Percentiles rank a stretch among this genome's conserved stretches.
phyloP scores from a whole-genome alignment of 2,329 filamentous ascomycete species.

The Hysterium pulicare region DNA sequence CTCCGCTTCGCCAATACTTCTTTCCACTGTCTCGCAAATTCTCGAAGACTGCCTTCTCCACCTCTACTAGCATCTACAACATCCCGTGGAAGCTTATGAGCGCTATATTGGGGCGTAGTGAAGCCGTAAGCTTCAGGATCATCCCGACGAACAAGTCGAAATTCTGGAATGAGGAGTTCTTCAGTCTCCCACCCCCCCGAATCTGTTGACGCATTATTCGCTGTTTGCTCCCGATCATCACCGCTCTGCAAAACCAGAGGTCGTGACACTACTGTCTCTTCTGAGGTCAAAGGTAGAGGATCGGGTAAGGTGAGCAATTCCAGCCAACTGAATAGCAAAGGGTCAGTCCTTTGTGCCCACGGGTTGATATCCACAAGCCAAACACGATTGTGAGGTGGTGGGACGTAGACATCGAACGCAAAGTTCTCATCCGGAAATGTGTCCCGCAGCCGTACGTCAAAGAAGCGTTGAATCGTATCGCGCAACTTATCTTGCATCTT shows the following conservation, averaged over 20 bases:
- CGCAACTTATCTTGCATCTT: slow-evolving; percentile 64
- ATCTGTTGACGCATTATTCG: slow-evolving; percentile 13
- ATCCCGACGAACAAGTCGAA: slow-evolving; percentile 76
- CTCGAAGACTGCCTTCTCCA: slow-evolving; percentile 69
- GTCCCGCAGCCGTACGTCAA: slow-evolving; percentile 67
- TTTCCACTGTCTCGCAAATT: slow-evolving; percentile 54
- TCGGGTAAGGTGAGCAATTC: slow-evolving; percentile 75
- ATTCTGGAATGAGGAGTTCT: slow-evolving; percentile 64
- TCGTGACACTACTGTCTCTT: no score
- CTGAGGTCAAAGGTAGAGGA: slow-evolving; percentile 29
- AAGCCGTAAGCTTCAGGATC: slow-evolving; percentile 90
- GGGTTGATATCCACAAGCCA: slow-evolving; percentile 94
- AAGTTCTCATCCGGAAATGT: slow-evolving; percentile 84
- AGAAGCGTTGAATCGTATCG: slow-evolving; percentile 71
- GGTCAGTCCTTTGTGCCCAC: slow-evolving; percentile 87
- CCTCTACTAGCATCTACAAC: slow-evolving; percentile 68
- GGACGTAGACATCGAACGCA: slow-evolving; percentile 89
- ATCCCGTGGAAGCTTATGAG: slow-evolving; percentile 91
- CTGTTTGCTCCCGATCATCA: slow-evolving; percentile 3
- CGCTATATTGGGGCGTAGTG: slow-evolving; percentile 81
- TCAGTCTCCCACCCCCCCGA: slow-evolving; percentile 48
- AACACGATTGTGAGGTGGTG: slow-evolving; percentile 68
- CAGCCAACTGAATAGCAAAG: slow-evolving; percentile 82
- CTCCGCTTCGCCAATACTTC: slow-evolving; percentile 43
- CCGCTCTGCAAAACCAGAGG: no score